Conservation (phyloP, 2,329 filamentous ascomycete species). For the Orbilia oligospora region DNA sequence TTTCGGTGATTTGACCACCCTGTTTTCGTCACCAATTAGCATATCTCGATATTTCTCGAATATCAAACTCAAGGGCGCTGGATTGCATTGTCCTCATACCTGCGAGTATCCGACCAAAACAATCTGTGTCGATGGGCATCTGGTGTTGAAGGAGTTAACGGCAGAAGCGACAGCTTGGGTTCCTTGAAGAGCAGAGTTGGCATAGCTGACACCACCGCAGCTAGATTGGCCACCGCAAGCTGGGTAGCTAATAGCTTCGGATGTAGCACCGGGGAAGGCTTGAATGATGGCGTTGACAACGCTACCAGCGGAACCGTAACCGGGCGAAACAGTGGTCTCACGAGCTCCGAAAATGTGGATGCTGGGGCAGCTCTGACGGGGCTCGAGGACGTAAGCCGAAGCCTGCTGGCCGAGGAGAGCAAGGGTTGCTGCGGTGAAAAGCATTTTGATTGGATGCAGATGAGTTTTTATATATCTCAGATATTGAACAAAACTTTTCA, state of each 20-base stretch:
- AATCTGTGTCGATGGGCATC: slow-evolving; percentile 73
- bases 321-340: slow-evolving; percentile 70
- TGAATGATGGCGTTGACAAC: slow-evolving; percentile 71
- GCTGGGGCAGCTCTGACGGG: slow-evolving; percentile 67
- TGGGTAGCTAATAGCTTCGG: slow-evolving; percentile 74
- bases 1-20: slow-evolving; percentile 76
- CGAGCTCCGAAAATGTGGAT: slow-evolving; percentile 72
- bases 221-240: slow-evolving; percentile 75
- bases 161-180: slow-evolving; percentile 74
- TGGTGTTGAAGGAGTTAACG: slow-evolving; percentile 73
- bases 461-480: slow-evolving; percentile 5
- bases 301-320: slow-evolving; percentile 71
- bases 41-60: neutral
- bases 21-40: slow-evolving; percentile 63
- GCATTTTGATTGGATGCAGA: slow-evolving; percentile 37
- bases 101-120: slow-evolving; percentile 77
- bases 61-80: too few relatives aligned
- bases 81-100: too few relatives aligned
- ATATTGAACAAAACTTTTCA: slow-evolving; percentile 9
- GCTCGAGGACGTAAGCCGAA: slow-evolving; percentile 34
- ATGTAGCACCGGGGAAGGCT: slow-evolving; percentile 71
- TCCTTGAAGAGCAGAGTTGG: slow-evolving; percentile 73
- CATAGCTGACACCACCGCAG: slow-evolving; percentile 75
- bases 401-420: slow-evolving; percentile 57
- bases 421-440: slow-evolving; percentile 56